Conservation (phyloP, 805 yeast genomes). For the Candida silvatica region DNA sequence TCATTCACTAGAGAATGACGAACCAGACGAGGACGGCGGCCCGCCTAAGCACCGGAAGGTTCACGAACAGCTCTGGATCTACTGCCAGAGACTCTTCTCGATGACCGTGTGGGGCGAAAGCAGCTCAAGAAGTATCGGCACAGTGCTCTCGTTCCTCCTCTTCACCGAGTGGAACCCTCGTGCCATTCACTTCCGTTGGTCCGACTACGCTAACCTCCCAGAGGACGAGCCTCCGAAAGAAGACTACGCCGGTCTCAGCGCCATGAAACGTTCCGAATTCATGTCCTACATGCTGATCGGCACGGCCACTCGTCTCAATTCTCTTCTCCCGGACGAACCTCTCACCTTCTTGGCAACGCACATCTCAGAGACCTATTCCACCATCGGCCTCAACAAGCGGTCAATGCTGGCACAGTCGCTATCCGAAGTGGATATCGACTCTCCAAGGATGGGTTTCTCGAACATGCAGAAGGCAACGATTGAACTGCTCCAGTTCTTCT, state of each 20-base stretch:
- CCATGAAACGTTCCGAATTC: conserved; percentile 78
- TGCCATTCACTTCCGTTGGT: conserved; percentile 84
- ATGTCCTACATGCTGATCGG: conserved; percentile 95
- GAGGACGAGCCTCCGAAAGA: conserved; percentile 36
- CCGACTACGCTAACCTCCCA: conserved; percentile 67
- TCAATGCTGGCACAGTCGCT: conserved; percentile 70
- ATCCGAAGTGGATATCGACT: conserved; percentile 49
- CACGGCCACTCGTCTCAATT: conserved; percentile 77
- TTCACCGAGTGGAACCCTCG: conserved; percentile 96
- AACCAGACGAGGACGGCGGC: conserved; percentile 2
- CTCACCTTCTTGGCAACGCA: conserved; percentile 78
- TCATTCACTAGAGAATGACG: conserved; percentile 43
- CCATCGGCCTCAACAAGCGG: conserved; percentile 71
- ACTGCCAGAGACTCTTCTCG: conserved; percentile 72
- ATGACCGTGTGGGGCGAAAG: conserved; percentile 95
- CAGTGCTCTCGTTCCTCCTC: conserved; percentile 73
- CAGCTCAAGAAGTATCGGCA: conserved; percentile 77
- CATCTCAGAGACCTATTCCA: conserved; percentile 72
- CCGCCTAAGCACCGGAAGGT: conserved; percentile 40
- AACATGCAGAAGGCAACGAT: conserved; percentile 65
- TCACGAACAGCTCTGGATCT: conserved; percentile 78
- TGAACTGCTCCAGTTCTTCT: conserved; percentile 69
- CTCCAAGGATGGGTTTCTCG: conserved; percentile 41
- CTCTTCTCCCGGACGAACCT: conserved; percentile 65
- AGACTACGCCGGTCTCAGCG: conserved; percentile 66